Percentiles rank a stretch among this genome's conserved stretches.
phyloP scores from a whole-genome alignment of 495 filamentous ascomycete species.

The Lichina pygmaea region DNA sequence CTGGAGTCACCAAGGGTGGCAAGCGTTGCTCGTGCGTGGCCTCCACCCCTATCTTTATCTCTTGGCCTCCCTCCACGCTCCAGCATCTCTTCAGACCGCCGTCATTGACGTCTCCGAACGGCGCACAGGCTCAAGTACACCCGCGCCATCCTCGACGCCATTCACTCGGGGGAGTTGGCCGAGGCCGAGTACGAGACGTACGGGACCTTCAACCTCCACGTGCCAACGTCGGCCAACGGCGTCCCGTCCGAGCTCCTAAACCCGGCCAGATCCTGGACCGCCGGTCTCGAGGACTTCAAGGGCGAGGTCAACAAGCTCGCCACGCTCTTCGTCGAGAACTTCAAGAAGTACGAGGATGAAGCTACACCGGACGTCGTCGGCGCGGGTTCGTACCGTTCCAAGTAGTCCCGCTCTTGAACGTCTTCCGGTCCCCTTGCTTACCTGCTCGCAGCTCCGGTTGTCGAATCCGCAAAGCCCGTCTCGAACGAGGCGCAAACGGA shows the following conservation, averaged over 20 bases:
- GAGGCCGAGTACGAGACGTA: slow-evolving; percentile 83
- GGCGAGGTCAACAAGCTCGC: slow-evolving; percentile 75
- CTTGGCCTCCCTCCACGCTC: background rate
- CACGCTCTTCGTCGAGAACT: slow-evolving; percentile 77
- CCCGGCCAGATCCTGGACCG: slow-evolving; percentile 78
- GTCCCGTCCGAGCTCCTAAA: slow-evolving; percentile 84
- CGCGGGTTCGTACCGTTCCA: slow-evolving; percentile 22
- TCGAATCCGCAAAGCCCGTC: too few species aligned
- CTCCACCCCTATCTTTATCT: background rate
- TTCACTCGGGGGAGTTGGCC: slow-evolving; percentile 86
- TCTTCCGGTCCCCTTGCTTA: too few species aligned
- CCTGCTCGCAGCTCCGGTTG: too few species aligned
- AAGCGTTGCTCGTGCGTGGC: slow-evolving; percentile 64
- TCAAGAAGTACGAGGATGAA: slow-evolving; percentile 77
- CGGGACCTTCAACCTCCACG: slow-evolving; percentile 84
- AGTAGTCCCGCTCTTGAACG: too few species aligned
- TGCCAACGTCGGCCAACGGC: slow-evolving; percentile 62
- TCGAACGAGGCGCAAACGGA: too few species aligned
- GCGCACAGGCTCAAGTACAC: slow-evolving; percentile 58
- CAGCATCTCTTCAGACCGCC: too few species aligned
- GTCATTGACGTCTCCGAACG: background rate
- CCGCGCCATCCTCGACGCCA: slow-evolving; percentile 88
- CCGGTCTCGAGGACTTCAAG: slow-evolving; percentile 45
- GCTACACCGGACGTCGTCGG: slow-evolving; percentile 62
- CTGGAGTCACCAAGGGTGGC: slow-evolving; percentile 77